A percentile compares a stretch with the other conserved stretches of the same genome.
Evolutionary conservation across 2,329 filamentous ascomycete species (phyloP).

Genomic region (Calonectria leucothoes): DNA sequence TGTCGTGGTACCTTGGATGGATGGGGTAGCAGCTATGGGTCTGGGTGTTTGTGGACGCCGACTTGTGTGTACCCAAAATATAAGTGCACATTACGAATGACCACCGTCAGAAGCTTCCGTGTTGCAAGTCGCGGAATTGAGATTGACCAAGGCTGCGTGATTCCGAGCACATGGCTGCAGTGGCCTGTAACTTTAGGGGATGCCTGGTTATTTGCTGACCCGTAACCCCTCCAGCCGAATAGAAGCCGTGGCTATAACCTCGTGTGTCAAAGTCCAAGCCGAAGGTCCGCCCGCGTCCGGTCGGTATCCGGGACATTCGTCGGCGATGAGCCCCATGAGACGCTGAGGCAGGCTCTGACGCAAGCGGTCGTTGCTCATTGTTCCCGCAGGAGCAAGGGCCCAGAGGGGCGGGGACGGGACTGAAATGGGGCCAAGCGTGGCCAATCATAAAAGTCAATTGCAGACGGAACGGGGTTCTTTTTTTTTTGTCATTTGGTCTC

Average conservation of each 20-base stretch:
- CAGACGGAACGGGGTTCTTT: constrained; percentile 31
- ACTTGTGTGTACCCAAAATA: neutral
- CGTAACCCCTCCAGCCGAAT: constrained; percentile 29
- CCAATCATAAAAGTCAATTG: constrained; percentile 33
- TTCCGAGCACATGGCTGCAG: constrained; percentile 3
- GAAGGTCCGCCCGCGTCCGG: constrained; percentile 40
- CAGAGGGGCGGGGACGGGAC: constrained; percentile 4
- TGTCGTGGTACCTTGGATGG: neutral
- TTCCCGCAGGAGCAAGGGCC: constrained; percentile 21
- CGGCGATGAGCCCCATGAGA: constrained; percentile 35
- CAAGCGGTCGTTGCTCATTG: constrained; percentile 31
- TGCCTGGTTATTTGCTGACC: constrained; percentile 1
- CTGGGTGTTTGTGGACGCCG: neutral
- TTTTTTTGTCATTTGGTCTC: constrained; percentile 20
- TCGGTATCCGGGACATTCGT: constrained; percentile 41
- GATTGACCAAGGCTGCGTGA: neutral
- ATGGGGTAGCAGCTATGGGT: constrained; percentile 10
- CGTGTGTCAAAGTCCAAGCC: constrained; percentile 38
- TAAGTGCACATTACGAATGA: neutral
- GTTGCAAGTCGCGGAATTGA: neutral
- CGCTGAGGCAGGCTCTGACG: constrained; percentile 34
- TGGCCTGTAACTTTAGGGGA: neutral
- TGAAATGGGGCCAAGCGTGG: constrained; percentile 2
- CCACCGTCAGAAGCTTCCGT: neutral
- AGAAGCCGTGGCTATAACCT: constrained; percentile 26